These are phyloP conservation scores for Candida pseudoviswanathii DNA, from an alignment of 1,139 yeast species.

Conservation along the genomic window DNA sequence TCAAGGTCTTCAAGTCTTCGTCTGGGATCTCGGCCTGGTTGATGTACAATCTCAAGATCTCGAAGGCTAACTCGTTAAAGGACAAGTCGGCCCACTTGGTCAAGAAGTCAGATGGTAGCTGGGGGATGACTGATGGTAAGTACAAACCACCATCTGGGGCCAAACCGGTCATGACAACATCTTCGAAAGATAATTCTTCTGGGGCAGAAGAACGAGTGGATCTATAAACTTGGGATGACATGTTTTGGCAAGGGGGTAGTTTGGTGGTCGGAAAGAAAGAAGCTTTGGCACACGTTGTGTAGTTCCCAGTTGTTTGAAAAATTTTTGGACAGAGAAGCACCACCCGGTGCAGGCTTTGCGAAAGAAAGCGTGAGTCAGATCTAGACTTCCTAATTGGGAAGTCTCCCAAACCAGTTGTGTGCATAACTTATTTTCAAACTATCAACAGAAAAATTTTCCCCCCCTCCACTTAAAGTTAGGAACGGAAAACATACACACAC, in stretches of 20 bases:
- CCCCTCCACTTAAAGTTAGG: neutral
- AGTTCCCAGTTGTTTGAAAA: neutral
- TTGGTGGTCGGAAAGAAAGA: too few relatives aligned
- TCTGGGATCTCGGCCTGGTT: constrained; percentile 68
- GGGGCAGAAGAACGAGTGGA: constrained; percentile 75
- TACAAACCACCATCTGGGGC: constrained; percentile 97
- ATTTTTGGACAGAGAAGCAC: neutral
- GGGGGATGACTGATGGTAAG: constrained; percentile 82
- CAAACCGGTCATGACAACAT: constrained; percentile 88
- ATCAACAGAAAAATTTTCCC: neutral
- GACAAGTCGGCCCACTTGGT: constrained; percentile 70
- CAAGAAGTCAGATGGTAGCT: constrained; percentile 60
- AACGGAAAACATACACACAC: neutral
- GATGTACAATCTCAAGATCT: constrained; percentile 81
- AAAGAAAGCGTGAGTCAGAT: constrained; percentile 10
- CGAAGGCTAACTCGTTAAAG: constrained; percentile 84
- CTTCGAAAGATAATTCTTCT: constrained; percentile 76
- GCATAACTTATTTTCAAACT: neutral
- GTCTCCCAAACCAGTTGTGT: neutral
- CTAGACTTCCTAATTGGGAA: constrained; percentile 9
- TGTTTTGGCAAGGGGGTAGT: neutral
- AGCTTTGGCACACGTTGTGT: too few relatives aligned
- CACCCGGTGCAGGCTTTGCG: neutral
- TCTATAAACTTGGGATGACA: constrained; percentile 63
- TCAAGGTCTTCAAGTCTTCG: constrained; percentile 62